Evolutionary conservation across 2,329 filamentous ascomycete species (phyloP), one percentile per base, ranked within the genome.

Genomic region (Neofusicoccum umdonicola): DNA sequence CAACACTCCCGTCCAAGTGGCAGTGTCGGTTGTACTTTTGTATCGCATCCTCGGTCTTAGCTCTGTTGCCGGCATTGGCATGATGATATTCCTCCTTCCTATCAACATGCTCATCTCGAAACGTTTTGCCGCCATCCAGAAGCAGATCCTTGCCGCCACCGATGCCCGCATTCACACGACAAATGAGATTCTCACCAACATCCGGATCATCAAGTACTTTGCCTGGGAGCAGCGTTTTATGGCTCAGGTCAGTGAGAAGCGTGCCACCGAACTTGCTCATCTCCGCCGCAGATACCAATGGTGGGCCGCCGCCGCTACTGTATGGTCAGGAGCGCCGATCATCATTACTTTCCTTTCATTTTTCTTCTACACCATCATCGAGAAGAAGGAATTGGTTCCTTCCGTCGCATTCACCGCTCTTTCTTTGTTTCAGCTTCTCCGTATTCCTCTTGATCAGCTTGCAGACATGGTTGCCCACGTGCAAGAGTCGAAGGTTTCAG

Each of bases 401-500:
- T 98, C 95, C 0, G 85, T 98, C 67, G 95, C 95, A 3, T 99
- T 99, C 78, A 97, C 95, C 1, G 93, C 95, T 42, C 88, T 99
- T 62, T 98, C 95, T 0, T 88, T 99, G 68, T 99, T 99, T 77
- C 93, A 93, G 75, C 87, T 99, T 45, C 87, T 99, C 13, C 89
- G 95, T 54, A 91, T 97, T 62, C 95, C 95, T 4, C 82, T 99
- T 51, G 95, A 99, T 76, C 94, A 98, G 79, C 85, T 99, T 62
- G 95, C 95, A 58, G 95, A 99, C 77, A 99, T 99, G 95, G 90
- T 98, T 73, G 95, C 95, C 11, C 95, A 98, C 79, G 93, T 99
- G 3, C 93, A 97, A 79, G 95, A 99, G 78, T 92, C 93, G 27
- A 96, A 96, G 80, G 94, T 99, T 19, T 99, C 95, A 0, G 88